Base-by-base conservation (phyloP, 306 rosid genomes). In the Delonix regia region DNA sequence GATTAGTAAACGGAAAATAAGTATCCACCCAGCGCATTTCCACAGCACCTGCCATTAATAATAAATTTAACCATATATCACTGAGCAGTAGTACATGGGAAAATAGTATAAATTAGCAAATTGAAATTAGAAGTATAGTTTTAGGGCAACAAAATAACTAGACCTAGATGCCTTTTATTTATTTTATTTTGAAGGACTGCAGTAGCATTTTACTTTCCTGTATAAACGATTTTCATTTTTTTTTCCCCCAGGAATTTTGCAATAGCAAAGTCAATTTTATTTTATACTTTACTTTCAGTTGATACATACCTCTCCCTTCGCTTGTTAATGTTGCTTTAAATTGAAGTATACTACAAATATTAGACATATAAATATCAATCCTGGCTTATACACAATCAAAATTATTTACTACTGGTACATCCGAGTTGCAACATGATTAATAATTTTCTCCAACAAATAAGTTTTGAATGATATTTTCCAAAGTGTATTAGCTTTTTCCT, bases 11-110 rank as follows among this genome's bases (percentile, higher is more conserved):
- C 38, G 99, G 98, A 77, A 93, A 93, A 83, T 93, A 96, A 47
- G 99, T 89, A 85, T 96, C 98, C 69, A 96, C 89, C 99, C 99
- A 96, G 44, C 96, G 99, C 97, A 92, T 92, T 80, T 96, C 97
- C 78, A 96, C 98, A 59, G 86, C 84, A 83, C 99, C 99, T 96
- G 88, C 75, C 79, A 84, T 64, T 36, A 77, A 77, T 16, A 75
- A 56, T 34, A 76, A n/a, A 74, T 38, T n/a, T 34, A 72, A 56
- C 61, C n/a, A 66, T 63, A 36, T 9, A 9, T 12, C 16, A 49
- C 52, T 48, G 34, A 45, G 1, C 36, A 41, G 22, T n/a, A 52
- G 53, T 55, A 71, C 66, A 65, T 30, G 55, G 60, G 75, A 75
- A 30, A 83, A 13, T 9, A 82, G 13, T 33, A 75, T 10, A 60